Conservation (phyloP, 306 rosid species). For the Begonia loranthoides region DNA sequence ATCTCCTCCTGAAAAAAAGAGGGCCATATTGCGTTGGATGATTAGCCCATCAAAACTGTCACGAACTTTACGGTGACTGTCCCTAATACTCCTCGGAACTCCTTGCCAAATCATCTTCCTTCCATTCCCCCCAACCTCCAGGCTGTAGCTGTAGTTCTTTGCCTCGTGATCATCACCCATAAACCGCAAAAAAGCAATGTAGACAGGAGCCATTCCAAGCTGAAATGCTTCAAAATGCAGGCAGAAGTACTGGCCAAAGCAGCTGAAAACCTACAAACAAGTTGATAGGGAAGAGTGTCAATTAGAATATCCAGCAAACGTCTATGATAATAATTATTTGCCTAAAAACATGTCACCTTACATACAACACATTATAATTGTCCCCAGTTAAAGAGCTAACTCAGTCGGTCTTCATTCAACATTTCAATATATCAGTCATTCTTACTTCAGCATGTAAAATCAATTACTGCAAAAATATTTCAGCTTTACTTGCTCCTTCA, state of each 20-base stretch:
- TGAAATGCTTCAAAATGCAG: conserved; percentile 33
- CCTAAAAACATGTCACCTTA: not conserved
- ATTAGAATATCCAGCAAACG: not conserved
- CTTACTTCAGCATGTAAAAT: no score
- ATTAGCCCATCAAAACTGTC: conserved; percentile 90
- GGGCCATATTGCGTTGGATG: conserved; percentile 83
- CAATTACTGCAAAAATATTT: no score
- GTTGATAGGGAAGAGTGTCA: conserved; percentile 7
- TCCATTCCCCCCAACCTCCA: conserved; percentile 67
- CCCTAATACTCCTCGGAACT: conserved; percentile 81
- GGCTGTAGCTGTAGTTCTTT: conserved; percentile 55
- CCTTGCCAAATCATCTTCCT: conserved; percentile 94
- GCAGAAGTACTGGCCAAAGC: conserved; percentile 68
- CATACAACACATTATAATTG: no score
- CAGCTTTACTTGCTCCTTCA: no score
- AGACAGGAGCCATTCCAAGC: conserved; percentile 26
- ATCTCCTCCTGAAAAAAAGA: conserved; percentile 66
- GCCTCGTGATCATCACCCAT: conserved; percentile 92
- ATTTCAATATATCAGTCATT: no score
- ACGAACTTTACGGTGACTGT: conserved; percentile 76
- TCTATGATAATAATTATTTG: not conserved
- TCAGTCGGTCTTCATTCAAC: no score
- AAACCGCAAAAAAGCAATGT: conserved; percentile 71
- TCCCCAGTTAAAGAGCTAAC: no score
- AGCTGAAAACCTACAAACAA: conserved; percentile 65